Evolutionary conservation across 129 eudicot genomes (phyloP).

Genomic region (Silybum marianum): DNA sequence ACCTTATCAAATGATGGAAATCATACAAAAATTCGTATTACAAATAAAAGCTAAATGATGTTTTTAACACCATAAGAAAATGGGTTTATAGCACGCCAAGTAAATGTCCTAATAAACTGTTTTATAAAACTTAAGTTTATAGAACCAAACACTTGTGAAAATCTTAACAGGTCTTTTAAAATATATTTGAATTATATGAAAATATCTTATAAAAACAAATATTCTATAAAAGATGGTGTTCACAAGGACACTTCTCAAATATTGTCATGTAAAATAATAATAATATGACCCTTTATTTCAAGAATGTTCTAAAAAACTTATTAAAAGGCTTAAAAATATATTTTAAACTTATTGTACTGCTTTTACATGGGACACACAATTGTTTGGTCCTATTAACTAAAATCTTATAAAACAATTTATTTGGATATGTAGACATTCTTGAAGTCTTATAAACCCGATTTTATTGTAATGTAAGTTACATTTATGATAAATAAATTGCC

Average conservation of each 20-base stretch:
- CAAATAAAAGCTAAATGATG: neutral
- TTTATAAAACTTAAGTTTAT: too few relatives aligned
- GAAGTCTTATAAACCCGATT: neutral
- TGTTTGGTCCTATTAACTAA: too few relatives aligned
- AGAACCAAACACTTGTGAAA: too few relatives aligned
- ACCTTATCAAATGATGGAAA: conserved; percentile 13
- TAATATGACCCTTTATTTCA: neutral
- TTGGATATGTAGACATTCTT: neutral
- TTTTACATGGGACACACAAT: neutral
- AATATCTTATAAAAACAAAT: too few relatives aligned
- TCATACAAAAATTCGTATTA: neutral
- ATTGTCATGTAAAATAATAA: too few relatives aligned
- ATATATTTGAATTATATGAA: too few relatives aligned
- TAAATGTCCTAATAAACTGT: too few relatives aligned
- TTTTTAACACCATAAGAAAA: too few relatives aligned
- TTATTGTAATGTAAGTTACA: neutral
- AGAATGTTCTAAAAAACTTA: too few relatives aligned
- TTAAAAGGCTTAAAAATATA: neutral
- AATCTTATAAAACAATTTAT: neutral
- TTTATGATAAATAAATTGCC: neutral
- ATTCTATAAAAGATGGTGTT: neutral
- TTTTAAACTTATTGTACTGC: too few relatives aligned
- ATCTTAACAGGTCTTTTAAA: too few relatives aligned
- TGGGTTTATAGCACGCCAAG: too few relatives aligned
- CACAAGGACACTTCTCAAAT: neutral